phyloP scores from a whole-genome alignment of 1,139 yeast genomes.

The Kazachstania sp. region DNA sequence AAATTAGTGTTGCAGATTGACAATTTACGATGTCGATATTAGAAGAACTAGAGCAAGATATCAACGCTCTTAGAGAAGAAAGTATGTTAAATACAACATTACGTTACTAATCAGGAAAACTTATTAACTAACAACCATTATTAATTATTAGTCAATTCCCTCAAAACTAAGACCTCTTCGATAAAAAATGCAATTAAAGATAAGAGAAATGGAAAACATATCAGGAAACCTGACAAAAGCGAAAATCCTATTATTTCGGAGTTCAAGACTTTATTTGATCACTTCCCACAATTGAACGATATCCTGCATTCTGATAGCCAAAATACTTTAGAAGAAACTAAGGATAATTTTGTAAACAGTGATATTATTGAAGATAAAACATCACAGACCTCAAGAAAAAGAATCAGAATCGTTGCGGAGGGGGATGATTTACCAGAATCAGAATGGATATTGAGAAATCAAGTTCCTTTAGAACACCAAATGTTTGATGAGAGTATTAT shows the following conservation, averaged over 20 bases:
- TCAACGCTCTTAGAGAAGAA: constrained; percentile 22
- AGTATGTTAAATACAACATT: constrained; percentile 6
- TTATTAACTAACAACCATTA: constrained; percentile 1
- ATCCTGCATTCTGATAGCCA: constrained; percentile 9
- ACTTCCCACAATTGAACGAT: constrained; percentile 19
- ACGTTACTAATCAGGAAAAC: too few species aligned
- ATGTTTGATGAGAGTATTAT: constrained; percentile 31
- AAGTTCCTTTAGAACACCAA: constrained; percentile 26
- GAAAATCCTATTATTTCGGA: constrained; percentile 13
- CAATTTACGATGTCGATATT: constrained; percentile 12
- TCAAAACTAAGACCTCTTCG: constrained; percentile 7
- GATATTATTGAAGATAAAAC: background rate
- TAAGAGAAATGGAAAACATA: constrained; percentile 4
- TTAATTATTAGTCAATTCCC: constrained; percentile 5
- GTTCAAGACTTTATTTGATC: constrained; percentile 16
- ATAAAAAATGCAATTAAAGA: constrained; percentile 5
- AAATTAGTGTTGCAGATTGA: too few species aligned
- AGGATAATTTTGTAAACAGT: background rate
- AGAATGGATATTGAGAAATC: constrained; percentile 21
- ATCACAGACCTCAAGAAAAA: background rate
- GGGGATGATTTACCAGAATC: constrained; percentile 12
- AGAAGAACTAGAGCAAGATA: constrained; percentile 24
- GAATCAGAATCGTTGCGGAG: background rate
- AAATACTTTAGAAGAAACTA: background rate
- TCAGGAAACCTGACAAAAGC: background rate